Base-by-base conservation (phyloP, 768 basidiomycete species). In the Neoboletus subvelutipes region DNA sequence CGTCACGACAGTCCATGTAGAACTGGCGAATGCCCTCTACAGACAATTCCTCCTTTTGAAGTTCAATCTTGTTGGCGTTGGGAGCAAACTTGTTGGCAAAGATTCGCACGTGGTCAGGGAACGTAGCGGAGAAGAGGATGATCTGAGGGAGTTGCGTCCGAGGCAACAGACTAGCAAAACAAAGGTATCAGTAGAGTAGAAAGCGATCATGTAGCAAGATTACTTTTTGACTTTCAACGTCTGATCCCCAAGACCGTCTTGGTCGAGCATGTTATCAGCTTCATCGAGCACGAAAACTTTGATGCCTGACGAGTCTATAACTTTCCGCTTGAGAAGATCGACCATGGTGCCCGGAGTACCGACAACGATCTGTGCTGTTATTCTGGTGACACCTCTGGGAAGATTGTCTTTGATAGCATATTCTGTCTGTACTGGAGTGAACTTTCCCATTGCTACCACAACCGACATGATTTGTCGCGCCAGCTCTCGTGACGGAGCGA, bases 401-500 rank as follows among this genome's bases (percentile, higher is more conserved):
- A 91, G 79, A 61, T 87, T 83, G 55, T 96, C 94, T 67, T 91
- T 94, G 75, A 98, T 97, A 12, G 94, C 97, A 62, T 95, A 95
- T 75, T 94, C 92, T 4, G 94, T 95, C 68, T 95, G 91, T 28
- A 98, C 88, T 6, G 82, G 78, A 18, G 96, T 97, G 75, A 90
- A 97, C 74, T 97, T 92, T 62, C 95, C 95, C 91, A 99, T 97
- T 31, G 87, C 82, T 34, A 86, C 85, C 7, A 98, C 85, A 45
- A 98, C 96, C 28, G 90, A 86, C 87, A 97, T 94, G 73, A 98
- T 99, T 71, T 99, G 97, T 33, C 95, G 87, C 2, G 97, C 97
- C 20, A 99, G 81, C 75, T 98, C 97, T 65, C 97, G 88, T 22
- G 95, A 95, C 0, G 97, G 97, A 2, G 96, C 95, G n/a, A 99